These are phyloP conservation scores for Aureobasidium sp. DNA, from an alignment of 2,329 filamentous ascomycete genomes.

Conservation along the genomic window DNA sequence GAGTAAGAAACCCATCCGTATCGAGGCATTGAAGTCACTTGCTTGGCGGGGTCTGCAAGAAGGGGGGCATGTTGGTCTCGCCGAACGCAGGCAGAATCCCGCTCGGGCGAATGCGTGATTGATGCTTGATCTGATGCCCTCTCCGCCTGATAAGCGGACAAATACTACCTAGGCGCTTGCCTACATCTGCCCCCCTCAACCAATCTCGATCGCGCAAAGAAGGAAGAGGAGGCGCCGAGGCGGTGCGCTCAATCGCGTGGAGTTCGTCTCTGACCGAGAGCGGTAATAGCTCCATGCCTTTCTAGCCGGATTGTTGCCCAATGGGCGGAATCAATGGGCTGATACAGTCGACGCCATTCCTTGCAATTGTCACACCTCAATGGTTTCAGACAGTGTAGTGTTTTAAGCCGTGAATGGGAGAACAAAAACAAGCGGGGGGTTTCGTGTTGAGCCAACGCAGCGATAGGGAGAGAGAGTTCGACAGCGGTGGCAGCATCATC, in stretches of 20 bases:
- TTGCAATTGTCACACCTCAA: conserved; percentile 1
- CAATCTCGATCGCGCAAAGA: conserved; percentile 8
- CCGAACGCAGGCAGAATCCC: background rate
- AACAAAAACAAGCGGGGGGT: conserved; percentile 1
- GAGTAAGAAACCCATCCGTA: background rate
- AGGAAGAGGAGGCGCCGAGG: conserved; percentile 5
- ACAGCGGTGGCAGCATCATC: conserved; percentile 1
- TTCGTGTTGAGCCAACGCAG: background rate
- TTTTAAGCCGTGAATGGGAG: background rate
- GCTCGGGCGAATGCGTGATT: conserved; percentile 8
- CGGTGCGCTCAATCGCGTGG: conserved; percentile 7
- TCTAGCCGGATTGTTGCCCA: conserved; percentile 10
- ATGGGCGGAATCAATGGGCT: conserved; percentile 4
- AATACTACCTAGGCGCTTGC: conserved; percentile 5
- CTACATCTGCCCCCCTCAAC: background rate
- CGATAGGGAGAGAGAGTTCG: background rate
- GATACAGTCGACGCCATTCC: conserved; percentile 7
- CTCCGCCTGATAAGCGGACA: conserved; percentile 11
- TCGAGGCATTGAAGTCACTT: background rate
- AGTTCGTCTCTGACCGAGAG: conserved; percentile 8
- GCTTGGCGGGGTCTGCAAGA: background rate
- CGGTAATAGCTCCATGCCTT: conserved; percentile 1
- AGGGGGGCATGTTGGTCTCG: conserved; percentile 2
- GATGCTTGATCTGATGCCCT: background rate
- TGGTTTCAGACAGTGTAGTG: background rate